Evolutionary conservation across 139 green algal genomes (phyloP).

Genomic region (Tetradesmus obliquus): DNA sequence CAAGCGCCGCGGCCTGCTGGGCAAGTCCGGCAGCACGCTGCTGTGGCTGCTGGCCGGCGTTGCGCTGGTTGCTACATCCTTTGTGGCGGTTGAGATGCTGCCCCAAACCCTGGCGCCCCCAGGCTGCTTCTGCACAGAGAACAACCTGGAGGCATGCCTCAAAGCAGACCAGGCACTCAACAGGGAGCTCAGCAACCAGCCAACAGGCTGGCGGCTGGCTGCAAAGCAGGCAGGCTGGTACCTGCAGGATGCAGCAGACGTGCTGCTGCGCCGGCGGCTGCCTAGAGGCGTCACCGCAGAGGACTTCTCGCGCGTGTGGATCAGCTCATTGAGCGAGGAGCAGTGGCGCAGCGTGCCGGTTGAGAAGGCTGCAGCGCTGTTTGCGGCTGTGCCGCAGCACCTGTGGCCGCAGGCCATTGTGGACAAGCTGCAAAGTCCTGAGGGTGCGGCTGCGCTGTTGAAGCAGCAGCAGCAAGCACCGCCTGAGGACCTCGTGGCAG

Average conservation of each 20-base stretch:
- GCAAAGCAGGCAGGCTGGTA: neutral
- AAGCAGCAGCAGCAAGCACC: neutral
- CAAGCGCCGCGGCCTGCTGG: neutral
- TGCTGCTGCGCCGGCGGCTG: neutral
- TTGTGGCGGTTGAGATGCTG: conserved; percentile 28
- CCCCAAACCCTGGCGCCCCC: neutral
- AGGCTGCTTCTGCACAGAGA: neutral
- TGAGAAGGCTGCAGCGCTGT: conserved; percentile 17
- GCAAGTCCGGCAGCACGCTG: neutral
- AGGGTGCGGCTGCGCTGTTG: neutral
- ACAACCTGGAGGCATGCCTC: neutral
- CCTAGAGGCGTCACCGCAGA: neutral
- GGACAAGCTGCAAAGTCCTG: neutral
- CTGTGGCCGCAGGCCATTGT: neutral
- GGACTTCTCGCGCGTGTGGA: neutral
- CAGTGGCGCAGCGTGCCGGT: neutral
- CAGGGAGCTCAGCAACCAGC: neutral
- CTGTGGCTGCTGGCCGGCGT: conserved; percentile 12
- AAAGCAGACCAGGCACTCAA: neutral
- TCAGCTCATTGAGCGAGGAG: neutral
- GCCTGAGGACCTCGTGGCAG: neutral
- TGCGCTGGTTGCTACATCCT: neutral
- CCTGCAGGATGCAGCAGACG: conserved; percentile 9
- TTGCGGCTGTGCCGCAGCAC: neutral
- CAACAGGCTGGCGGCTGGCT: neutral